Evolutionary conservation across 2,329 filamentous ascomycete genomes (phyloP).

Genomic region (Penicillium sp.): DNA sequence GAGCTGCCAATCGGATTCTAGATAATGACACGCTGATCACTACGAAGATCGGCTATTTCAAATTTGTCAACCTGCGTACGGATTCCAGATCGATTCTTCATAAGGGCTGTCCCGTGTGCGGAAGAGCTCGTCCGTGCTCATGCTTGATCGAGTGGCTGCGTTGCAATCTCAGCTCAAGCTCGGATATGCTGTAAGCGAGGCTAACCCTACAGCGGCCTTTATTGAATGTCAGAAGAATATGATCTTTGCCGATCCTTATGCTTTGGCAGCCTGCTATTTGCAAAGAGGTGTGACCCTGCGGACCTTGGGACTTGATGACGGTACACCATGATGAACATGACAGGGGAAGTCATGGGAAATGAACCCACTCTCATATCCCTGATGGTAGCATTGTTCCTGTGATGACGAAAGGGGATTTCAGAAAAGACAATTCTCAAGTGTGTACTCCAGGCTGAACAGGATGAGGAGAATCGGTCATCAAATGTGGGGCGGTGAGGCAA

Average conservation of each 20-base stretch:
- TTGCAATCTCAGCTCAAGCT: neutral
- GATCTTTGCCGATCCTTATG: neutral
- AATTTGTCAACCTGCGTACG: slow-evolving; percentile 5
- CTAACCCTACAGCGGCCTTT: neutral
- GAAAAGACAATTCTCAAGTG: too few species aligned
- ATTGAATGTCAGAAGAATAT: neutral
- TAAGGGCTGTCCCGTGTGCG: neutral
- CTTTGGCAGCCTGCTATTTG: neutral
- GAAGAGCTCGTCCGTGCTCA: neutral
- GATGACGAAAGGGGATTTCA: neutral
- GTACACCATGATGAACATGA: neutral
- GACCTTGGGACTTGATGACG: neutral
- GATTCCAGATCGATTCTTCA: slow-evolving; percentile 1
- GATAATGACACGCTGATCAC: neutral
- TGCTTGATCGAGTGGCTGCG: neutral
- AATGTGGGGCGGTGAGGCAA: slow-evolving; percentile 12
- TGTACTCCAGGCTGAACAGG: neutral
- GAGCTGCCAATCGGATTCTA: neutral
- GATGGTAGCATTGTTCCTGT: neutral
- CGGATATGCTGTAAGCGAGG: neutral
- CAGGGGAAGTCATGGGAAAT: neutral
- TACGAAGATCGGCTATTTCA: neutral
- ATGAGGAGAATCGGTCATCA: neutral
- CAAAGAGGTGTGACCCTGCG: neutral
- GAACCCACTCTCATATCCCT: neutral